Evolutionary conservation across 108 stramenopile genomes (phyloP), one percentile per base, ranked within the genome.

Genomic region (Nitzschia sp.): DNA sequence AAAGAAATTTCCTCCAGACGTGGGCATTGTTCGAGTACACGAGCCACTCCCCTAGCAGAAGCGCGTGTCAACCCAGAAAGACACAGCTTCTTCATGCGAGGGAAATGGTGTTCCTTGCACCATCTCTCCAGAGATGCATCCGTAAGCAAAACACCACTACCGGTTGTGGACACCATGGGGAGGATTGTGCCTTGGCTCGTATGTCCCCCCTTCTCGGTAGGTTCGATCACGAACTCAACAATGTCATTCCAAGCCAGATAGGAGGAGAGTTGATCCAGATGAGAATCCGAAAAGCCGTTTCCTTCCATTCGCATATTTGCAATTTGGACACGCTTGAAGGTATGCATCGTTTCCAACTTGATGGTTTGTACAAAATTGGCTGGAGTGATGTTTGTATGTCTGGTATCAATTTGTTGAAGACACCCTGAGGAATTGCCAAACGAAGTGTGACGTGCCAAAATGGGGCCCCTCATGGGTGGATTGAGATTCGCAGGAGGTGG

Each of bases 201-300:
- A 5, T 34, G 29, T 34, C 5, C 29, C 29, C 29, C 29, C 29
- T 1, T 5, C 29, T 34, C 29, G 61, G 61, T 21, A 20, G 38
- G 43, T n/a, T n/a, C 61, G 43, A 62, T 14, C 1, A 42, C 37
- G 3, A 62, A 46, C 24, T 44, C 61, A 12, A 9, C 24, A 3
- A 62, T 41, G 0, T 62, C 29, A 19, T 38, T 46, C 21, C 43
- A 43, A 0, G 22, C 43, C 43, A 62, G 43, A 8, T 9, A 44
- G 21, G 8, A 8, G 43, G 38, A n/a, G 8, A 62, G 43, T 62
- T 62, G 61, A n/a, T 62, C 61, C 22, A 43, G 43, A 5, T 62
- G 61, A 12, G 14, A 1, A 62, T 62, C 61, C 10, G 41, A 6
- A 37, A 37, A 62, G 1, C n/a, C 38, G 22, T 46, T 0, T 6